These are phyloP conservation scores for Ogataea neopini DNA, from an alignment of 805 yeast genomes.

Conservation along the genomic window DNA sequence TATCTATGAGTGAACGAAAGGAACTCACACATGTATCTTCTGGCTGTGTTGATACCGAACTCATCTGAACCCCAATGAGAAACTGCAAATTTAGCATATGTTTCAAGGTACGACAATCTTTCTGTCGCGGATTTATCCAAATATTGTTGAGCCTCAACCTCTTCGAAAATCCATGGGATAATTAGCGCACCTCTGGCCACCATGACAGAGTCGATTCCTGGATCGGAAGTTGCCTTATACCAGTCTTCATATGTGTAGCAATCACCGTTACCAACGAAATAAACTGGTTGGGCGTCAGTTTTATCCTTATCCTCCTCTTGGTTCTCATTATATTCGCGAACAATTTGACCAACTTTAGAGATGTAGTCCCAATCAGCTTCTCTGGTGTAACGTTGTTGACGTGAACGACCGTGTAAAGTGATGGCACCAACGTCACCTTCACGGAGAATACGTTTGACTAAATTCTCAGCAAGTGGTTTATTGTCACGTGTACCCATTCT, in stretches of 20 bases:
- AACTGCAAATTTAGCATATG: slow-evolving; percentile 76
- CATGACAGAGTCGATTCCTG: slow-evolving; percentile 90
- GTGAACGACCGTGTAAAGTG: slow-evolving; percentile 93
- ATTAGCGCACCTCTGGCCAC: slow-evolving; percentile 97
- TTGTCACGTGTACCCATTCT: slow-evolving; percentile 88
- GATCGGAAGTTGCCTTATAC: slow-evolving; percentile 65
- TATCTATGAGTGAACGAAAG: slow-evolving; percentile 92
- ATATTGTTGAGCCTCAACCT: slow-evolving; percentile 84
- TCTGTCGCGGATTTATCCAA: slow-evolving; percentile 90
- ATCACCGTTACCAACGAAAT: slow-evolving; percentile 95
- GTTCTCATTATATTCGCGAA: slow-evolving; percentile 57
- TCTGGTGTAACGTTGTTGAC: slow-evolving; percentile 92
- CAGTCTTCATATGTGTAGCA: slow-evolving; percentile 85
- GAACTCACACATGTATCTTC: slow-evolving; percentile 93
- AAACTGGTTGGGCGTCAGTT: slow-evolving; percentile 61
- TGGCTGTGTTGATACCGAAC: slow-evolving; percentile 83
- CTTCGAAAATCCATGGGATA: slow-evolving; percentile 99
- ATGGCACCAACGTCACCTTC: slow-evolving; percentile 88
- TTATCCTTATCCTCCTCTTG: slow-evolving; percentile 61
- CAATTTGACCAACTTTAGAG: slow-evolving; percentile 65
- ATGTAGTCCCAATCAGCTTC: slow-evolving; percentile 94
- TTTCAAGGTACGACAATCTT: slow-evolving; percentile 71
- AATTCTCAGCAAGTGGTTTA: slow-evolving; percentile 81
- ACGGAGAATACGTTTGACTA: slow-evolving; percentile 68
- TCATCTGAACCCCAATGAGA: slow-evolving; percentile 99